Percentiles rank a stretch among this genome's conserved stretches.
Evolutionary conservation across 345 rosid genomes (phyloP).

Genomic region (Rhizophora mangle): DNA sequence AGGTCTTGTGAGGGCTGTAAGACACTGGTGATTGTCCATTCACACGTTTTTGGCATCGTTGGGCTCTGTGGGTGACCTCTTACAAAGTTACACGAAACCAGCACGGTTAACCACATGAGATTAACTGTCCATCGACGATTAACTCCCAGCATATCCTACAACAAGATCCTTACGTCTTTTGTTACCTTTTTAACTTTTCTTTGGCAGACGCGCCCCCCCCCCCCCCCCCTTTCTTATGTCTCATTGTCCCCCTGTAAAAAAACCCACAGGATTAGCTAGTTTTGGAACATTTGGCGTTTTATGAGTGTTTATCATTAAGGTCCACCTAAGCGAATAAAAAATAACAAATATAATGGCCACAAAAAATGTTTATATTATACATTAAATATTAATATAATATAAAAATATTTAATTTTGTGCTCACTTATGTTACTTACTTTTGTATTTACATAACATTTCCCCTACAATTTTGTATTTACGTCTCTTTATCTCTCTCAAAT

Average conservation of each 20-base stretch:
- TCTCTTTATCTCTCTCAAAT: constrained; percentile 4
- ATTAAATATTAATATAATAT: too few species aligned
- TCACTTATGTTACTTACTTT: too few species aligned
- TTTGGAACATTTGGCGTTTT: constrained; percentile 12
- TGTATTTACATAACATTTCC: not conserved
- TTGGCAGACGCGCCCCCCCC: not conserved
- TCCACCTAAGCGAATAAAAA: too few species aligned
- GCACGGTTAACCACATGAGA: not conserved
- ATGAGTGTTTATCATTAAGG: constrained; percentile 13
- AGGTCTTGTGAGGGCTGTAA: too few species aligned
- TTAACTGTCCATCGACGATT: constrained; percentile 27
- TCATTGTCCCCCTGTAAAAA: not conserved
- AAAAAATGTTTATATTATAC: too few species aligned
- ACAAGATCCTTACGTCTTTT: constrained; percentile 7
- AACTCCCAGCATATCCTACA: constrained; percentile 17
- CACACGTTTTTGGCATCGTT: too few species aligned
- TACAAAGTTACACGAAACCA: not conserved
- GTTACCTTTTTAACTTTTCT: constrained; percentile 4
- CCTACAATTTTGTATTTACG: not conserved
- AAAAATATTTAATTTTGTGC: too few species aligned
- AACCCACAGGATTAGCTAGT: not conserved
- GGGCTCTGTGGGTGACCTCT: too few species aligned
- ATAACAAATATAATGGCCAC: not conserved
- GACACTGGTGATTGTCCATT: too few species aligned
- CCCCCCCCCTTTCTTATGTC: not conserved